phyloP scores from a whole-genome alignment of 2,329 filamentous ascomycete species.

The Phialophora verrucosa region DNA sequence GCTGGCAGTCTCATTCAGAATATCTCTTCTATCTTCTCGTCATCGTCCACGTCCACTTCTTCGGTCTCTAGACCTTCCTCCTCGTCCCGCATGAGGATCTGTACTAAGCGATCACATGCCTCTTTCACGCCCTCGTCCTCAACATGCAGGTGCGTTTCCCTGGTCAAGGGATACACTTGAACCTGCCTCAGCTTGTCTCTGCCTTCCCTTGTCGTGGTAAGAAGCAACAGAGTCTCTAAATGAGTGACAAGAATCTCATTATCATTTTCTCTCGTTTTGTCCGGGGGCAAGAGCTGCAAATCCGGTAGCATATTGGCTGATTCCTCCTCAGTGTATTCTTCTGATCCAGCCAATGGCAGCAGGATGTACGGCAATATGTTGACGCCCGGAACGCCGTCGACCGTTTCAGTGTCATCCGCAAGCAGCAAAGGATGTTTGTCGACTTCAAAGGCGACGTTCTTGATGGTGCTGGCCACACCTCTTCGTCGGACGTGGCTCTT shows the following conservation, averaged over 20 bases:
- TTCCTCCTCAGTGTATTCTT: slow-evolving; percentile 88
- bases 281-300: slow-evolving; percentile 83
- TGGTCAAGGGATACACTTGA: slow-evolving; percentile 85
- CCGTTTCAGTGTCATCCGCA: slow-evolving; percentile 63
- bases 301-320: slow-evolving; percentile 85
- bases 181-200: slow-evolving; percentile 75
- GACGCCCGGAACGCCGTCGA: slow-evolving; percentile 26
- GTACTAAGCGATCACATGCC: slow-evolving; percentile 85
- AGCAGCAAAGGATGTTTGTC: slow-evolving; percentile 73
- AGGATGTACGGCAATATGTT: slow-evolving; percentile 88
- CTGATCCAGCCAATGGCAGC: slow-evolving; percentile 82
- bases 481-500: slow-evolving; percentile 79
- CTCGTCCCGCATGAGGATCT: slow-evolving; percentile 84
- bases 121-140: slow-evolving; percentile 81
- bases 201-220: slow-evolving; percentile 78
- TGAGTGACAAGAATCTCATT: slow-evolving; percentile 80
- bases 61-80: slow-evolving; percentile 56
- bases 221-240: slow-evolving; percentile 81
- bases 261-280: slow-evolving; percentile 85
- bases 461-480: slow-evolving; percentile 95
- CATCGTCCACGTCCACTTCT: slow-evolving; percentile 54
- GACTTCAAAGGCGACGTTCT: slow-evolving; percentile 88
- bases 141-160: slow-evolving; percentile 81
- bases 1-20: slow-evolving; percentile 43
- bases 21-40: slow-evolving; percentile 54